Base-by-base conservation (phyloP, 2,329 filamentous ascomycete species). In the Apiospora hydei region DNA sequence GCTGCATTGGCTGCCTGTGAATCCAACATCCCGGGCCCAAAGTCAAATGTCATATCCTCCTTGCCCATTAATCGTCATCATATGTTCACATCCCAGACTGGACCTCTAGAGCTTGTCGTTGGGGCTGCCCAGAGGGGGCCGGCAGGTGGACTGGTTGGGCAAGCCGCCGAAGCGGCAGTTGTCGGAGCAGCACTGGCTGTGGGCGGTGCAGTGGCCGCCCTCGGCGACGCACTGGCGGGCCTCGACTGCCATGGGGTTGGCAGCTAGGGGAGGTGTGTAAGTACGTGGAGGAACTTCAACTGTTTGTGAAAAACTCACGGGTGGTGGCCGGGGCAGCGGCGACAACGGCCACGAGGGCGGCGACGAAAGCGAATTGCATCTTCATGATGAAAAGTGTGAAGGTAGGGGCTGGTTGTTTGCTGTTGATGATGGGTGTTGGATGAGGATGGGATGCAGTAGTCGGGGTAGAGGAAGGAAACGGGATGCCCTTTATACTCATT, bases 131-230 rank as follows among this genome's bases (percentile, higher is more conserved):
- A 61, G 53, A 61, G 53, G 53, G 53, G 53, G 53, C 6, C 53
- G 30, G 53, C 53, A 61, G 30, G 53, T 61, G 53, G 53, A 61
- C 53, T 61, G 16, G 53, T 61, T 21, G 53, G 53, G 53, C 0
- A 4, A n/a, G 53, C 5, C 3, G 30, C 53, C 53, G 53, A 61
- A 61, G 30, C 53, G 53, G 53, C 53, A 61, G 53, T 61, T 61
- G 16, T 38, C 2, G 26, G 53, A 61, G 53, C 53, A 61, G 53
- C 53, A 61, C 10, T 61, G 53, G 53, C 53, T 61, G 53, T 61
- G 53, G 16, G 95, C 53, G 16, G 4, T 13, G 53, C 53, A 61
- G 30, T 16, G 6, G 3, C 53, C 53, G 14, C 53, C 53, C 26
- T 38, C 30, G 18, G 53, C 0, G 16, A 61, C 53, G 11, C 53